Percentiles rank a stretch among this genome's conserved stretches.
Evolutionary conservation across 352 stramenopile genomes (phyloP).

Genomic region (Pythium monospermum): DNA sequence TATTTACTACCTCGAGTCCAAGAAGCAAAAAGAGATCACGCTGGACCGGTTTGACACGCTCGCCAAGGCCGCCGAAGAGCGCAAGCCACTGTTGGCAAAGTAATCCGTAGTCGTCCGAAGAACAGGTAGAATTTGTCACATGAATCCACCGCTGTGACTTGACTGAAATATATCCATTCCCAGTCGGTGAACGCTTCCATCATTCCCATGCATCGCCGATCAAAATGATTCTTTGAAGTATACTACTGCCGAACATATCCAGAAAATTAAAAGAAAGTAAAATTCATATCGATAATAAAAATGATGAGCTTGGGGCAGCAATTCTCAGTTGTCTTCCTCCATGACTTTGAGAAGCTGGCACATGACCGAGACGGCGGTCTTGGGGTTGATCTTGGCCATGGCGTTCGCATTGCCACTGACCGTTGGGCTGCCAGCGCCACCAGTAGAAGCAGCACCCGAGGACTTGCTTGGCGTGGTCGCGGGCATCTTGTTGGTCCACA

Average conservation of each 20-base stretch:
- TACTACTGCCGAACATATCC: too few species aligned
- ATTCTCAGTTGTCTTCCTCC: constrained; percentile 24
- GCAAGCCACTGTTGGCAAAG: constrained; percentile 56
- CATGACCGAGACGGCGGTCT: constrained; percentile 49
- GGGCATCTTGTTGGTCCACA: constrained; percentile 19
- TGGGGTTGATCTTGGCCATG: constrained; percentile 67
- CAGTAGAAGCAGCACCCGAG: not conserved
- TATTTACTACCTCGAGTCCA: constrained; percentile 65
- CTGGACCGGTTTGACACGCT: constrained; percentile 38
- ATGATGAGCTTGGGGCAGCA: too few species aligned
- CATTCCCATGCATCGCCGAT: too few species aligned
- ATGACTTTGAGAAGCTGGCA: constrained; percentile 41
- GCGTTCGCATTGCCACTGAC: constrained; percentile 42
- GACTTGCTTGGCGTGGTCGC: constrained; percentile 14
- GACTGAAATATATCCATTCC: too few species aligned
- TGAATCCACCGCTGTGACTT: too few species aligned
- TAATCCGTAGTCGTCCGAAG: constrained; percentile 10
- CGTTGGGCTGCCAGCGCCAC: constrained; percentile 25
- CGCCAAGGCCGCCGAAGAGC: constrained; percentile 43
- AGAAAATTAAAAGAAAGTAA: too few species aligned
- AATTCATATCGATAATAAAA: constrained; percentile 1
- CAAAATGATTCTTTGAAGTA: too few species aligned
- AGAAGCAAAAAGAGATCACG: constrained; percentile 29
- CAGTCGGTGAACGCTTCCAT: too few species aligned
- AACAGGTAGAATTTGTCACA: too few species aligned